A percentile compares a stretch with the other conserved stretches of the same genome.
These are phyloP conservation scores for Colletotrichum eleusines DNA, from an alignment of 2,329 filamentous ascomycete genomes.

Conservation along the genomic window DNA sequence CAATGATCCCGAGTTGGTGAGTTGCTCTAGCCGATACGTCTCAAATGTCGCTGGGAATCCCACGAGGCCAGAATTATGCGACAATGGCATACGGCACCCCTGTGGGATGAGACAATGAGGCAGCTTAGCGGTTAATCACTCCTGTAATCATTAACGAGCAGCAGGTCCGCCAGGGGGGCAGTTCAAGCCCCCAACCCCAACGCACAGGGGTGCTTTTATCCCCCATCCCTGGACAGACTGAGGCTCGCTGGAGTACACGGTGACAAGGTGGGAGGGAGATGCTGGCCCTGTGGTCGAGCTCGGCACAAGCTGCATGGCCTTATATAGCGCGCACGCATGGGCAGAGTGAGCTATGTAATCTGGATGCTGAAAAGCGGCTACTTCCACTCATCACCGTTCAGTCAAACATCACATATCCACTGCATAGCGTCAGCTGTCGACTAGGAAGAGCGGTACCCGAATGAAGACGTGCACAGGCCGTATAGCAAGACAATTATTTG, in stretches of 20 bases:
- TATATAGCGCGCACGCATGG: conserved; percentile 17
- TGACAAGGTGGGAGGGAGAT: background rate
- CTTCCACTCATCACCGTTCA: conserved; percentile 28
- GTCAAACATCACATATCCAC: no score
- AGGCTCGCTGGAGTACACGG: conserved; percentile 21
- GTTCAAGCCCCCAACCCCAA: conserved; percentile 40
- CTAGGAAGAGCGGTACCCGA: conserved; percentile 4
- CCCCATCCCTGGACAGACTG: conserved; percentile 7
- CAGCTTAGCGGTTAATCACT: conserved; percentile 34
- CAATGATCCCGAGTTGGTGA: conserved; percentile 28
- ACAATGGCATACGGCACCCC: conserved; percentile 29
- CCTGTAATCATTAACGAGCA: background rate
- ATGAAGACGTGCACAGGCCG: conserved; percentile 17
- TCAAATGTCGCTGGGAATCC: conserved; percentile 34
- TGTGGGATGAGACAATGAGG: conserved; percentile 40
- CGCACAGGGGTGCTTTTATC: conserved; percentile 13
- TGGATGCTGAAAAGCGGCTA: conserved; percentile 28
- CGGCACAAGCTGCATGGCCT: conserved; percentile 31
- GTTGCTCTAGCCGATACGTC: conserved; percentile 36
- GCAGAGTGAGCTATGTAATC: background rate
- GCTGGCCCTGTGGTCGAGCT: conserved; percentile 21
- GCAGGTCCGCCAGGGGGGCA: conserved; percentile 24
- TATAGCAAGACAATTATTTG: background rate
- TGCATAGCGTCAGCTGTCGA: no score
- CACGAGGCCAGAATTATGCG: conserved; percentile 31